Evolutionary conservation across 1,139 yeast species (phyloP), one percentile per base, ranked within the genome.

Genomic region (Lodderomyces margitis): DNA sequence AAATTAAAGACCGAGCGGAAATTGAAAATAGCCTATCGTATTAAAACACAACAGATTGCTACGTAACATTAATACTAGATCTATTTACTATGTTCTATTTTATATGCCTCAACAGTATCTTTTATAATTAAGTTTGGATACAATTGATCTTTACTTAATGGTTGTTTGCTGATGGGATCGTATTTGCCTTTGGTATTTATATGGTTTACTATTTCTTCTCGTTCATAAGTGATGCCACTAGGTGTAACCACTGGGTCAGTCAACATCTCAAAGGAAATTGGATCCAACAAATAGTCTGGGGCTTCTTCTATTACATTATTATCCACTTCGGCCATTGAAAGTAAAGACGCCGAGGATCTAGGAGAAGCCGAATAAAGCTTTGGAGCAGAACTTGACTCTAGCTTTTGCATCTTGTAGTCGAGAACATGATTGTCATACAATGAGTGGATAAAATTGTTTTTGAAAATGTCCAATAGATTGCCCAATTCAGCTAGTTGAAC

Each of bases 171-270:
- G 10, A 60, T 37, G 2, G 57, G 55, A 34, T 57, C 54, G 24
- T 36, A 47, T 23, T 46, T 46, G 6, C 59, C 53, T 43, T 47
- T 43, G 33, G 47, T 45, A 7, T 46, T 37, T 35, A 47, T 38
- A 39, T 55, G 50, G 37, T 36, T 37, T 2, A 49, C 14, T 14
- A 49, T 38, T 14, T 43, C 39, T 16, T 70, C 47, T 42, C 67
- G 61, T 47, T 75, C 80, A 51, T 70, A 75, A 1, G 78, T 66
- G 27, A 68, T 71, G 2, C 80, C 80, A 19, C 75, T 66, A 10
- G 75, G 76, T 11, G 75, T 62, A n/a, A 74, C 57, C 5, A 75
- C 80, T 0, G 80, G 80, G 36, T 75, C 72, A 28, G 51, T 52
- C 50, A 74, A 73, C 30, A 74, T 46, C 37, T 67, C 66, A 52